These are phyloP conservation scores for Gomphus bonarii DNA, from an alignment of 1,284 basidiomycete species.

Conservation along the genomic window DNA sequence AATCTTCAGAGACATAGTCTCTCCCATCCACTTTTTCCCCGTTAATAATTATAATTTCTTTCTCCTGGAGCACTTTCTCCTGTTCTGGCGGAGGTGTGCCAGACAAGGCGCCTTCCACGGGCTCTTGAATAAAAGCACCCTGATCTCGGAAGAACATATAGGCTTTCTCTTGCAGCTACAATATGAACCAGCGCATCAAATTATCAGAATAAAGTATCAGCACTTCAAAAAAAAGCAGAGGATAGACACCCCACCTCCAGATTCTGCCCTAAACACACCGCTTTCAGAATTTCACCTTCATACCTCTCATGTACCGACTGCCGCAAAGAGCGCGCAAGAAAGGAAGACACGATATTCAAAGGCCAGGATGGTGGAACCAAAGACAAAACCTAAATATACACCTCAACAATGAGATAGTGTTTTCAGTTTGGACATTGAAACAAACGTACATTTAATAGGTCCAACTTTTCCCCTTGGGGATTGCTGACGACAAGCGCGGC, in stretches of 20 bases:
- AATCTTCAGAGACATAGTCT: too few species aligned
- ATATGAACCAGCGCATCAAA: not conserved
- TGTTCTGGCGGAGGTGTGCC: not conserved
- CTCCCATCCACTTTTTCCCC: not conserved
- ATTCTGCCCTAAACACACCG: conserved; percentile 61
- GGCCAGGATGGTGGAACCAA: conserved; percentile 71
- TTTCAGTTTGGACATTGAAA: not conserved
- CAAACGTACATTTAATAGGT: conserved; percentile 58
- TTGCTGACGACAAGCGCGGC: conserved; percentile 39
- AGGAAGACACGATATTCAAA: conserved; percentile 58
- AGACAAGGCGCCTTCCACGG: conserved; percentile 15
- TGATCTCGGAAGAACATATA: conserved; percentile 48
- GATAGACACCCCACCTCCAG: conserved; percentile 31
- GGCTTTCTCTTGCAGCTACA: conserved; percentile 39
- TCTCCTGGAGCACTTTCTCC: not conserved
- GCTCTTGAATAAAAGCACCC: conserved; percentile 60
- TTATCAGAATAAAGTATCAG: not conserved
- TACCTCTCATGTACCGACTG: conserved; percentile 61
- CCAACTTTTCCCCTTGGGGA: conserved; percentile 71
- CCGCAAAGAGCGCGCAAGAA: conserved; percentile 70
- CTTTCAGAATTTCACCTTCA: conserved; percentile 65
- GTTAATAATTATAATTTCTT: not conserved
- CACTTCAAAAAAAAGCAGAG: not conserved
- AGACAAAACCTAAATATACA: conserved; percentile 46
- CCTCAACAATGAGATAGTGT: not conserved